These are phyloP conservation scores for Didymella keratinophila DNA, from an alignment of 2,329 filamentous ascomycete species.

Conservation along the genomic window DNA sequence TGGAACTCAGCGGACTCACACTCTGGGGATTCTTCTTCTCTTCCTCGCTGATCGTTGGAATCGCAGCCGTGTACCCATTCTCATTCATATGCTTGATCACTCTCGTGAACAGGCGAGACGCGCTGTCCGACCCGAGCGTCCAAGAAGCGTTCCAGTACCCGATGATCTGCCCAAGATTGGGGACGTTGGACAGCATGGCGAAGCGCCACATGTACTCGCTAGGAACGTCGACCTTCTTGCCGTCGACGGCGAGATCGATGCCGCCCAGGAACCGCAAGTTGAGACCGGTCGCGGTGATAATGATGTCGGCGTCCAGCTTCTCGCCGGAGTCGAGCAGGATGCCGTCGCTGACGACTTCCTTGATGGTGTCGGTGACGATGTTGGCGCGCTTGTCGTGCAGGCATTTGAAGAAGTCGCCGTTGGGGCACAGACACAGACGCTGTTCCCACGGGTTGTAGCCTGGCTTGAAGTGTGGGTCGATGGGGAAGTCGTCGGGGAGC, in stretches of 20 bases:
- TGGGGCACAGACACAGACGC: conserved; percentile 73
- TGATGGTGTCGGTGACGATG: conserved; percentile 65
- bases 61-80: conserved; percentile 53
- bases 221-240: conserved; percentile 53
- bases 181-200: conserved; percentile 68
- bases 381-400: conserved; percentile 60
- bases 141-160: conserved; percentile 69
- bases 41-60: conserved; percentile 54
- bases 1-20: conserved; percentile 58
- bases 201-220: conserved; percentile 67
- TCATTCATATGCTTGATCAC: conserved; percentile 61
- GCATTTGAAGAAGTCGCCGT: conserved; percentile 66
- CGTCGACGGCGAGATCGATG: conserved; percentile 62
- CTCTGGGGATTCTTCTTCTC: conserved; percentile 51
- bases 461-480: conserved; percentile 58
- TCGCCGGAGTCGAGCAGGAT: conserved; percentile 59
- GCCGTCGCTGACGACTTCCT: conserved; percentile 57
- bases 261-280: conserved; percentile 64
- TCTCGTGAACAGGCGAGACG: conserved; percentile 58
- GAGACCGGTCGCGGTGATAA: conserved; percentile 71
- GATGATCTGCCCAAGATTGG: conserved; percentile 66
- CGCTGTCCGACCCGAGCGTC: conserved; percentile 68
- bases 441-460: conserved; percentile 69
- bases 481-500: conserved; percentile 58
- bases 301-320: conserved; percentile 65